Percentiles rank a stretch among this genome's conserved stretches.
Evolutionary conservation across 176 grass and related monocot species (phyloP).

Genomic region (Oryza rufipogon): DNA sequence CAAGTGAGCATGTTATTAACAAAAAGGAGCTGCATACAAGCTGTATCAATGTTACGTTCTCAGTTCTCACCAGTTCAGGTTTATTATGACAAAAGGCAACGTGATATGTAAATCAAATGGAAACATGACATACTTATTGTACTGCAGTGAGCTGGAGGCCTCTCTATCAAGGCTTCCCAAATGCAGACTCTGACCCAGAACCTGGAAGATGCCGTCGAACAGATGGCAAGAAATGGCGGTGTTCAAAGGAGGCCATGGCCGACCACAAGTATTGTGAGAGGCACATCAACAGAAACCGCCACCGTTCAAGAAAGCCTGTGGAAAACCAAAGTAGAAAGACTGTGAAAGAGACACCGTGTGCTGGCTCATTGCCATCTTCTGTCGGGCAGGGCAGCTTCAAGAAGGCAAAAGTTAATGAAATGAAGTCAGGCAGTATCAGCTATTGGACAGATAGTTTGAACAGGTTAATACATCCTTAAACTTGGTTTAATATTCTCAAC

Average conservation of each 20-base stretch:
- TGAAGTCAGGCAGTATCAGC: constrained; percentile 36
- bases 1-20: not conserved
- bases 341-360: constrained; percentile 40
- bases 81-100: not conserved
- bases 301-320: constrained; percentile 99
- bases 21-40: not conserved
- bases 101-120: constrained; percentile 17
- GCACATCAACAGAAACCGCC: constrained; percentile 95
- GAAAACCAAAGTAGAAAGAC: constrained; percentile 73
- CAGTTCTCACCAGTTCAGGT: not conserved
- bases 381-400: constrained; percentile 47
- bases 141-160: constrained; percentile 75
- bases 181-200: constrained; percentile 70
- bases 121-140: constrained; percentile 3
- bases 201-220: constrained; percentile 96
- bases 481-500: not conserved
- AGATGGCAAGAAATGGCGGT: constrained; percentile 99
- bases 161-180: constrained; percentile 64
- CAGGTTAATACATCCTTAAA: constrained; percentile 36
- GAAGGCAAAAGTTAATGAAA: constrained; percentile 53
- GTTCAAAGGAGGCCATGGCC: constrained; percentile 78
- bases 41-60: not conserved
- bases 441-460: constrained; percentile 54
- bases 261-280: constrained; percentile 99
- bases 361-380: constrained; percentile 27